A percentile compares a stretch with the other conserved stretches of the same genome.
These are phyloP conservation scores for Linderniella brevidens DNA, from an alignment of 257 asterid species.

Conservation along the genomic window DNA sequence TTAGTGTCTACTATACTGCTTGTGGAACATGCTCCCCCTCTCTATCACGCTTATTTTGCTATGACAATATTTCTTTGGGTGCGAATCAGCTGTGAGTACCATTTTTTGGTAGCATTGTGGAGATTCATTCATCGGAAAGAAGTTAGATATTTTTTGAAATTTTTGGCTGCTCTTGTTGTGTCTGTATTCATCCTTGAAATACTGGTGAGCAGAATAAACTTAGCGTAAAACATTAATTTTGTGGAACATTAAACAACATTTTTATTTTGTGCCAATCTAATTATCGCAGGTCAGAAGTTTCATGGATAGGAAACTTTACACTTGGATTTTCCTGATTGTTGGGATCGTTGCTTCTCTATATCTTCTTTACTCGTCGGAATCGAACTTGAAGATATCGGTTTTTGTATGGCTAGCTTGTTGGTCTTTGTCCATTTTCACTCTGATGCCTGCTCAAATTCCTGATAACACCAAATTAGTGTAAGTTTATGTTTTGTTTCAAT, in stretches of 20 bases:
- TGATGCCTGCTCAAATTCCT: constrained; percentile 99
- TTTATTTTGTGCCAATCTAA: constrained; percentile 7
- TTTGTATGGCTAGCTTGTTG: constrained; percentile 62
- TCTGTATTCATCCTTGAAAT: constrained; percentile 73
- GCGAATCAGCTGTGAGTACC: constrained; percentile 62
- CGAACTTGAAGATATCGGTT: constrained; percentile 41
- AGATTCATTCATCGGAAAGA: constrained; percentile 27
- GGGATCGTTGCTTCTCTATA: constrained; percentile 57
- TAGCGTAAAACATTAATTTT: constrained; percentile 9
- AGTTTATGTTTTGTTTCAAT: constrained; percentile 14
- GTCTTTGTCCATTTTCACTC: constrained; percentile 67
- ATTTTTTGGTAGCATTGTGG: constrained; percentile 55
- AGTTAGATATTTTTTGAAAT: constrained; percentile 28
- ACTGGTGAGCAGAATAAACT: constrained; percentile 38
- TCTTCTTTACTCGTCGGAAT: constrained; percentile 36
- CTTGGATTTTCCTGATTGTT: constrained; percentile 68
- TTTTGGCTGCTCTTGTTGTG: constrained; percentile 26
- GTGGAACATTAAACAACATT: constrained; percentile 11
- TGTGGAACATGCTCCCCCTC: constrained; percentile 78
- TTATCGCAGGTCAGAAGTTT: constrained; percentile 74
- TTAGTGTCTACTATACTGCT: constrained; percentile 34
- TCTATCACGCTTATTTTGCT: constrained; percentile 76
- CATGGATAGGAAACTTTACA: constrained; percentile 64
- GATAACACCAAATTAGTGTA: constrained; percentile 84
- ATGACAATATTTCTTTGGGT: constrained; percentile 86